Percentiles rank a stretch among this genome's conserved stretches.
phyloP scores from a whole-genome alignment of 2,329 filamentous ascomycete genomes.

The Aspergillus sp. region DNA sequence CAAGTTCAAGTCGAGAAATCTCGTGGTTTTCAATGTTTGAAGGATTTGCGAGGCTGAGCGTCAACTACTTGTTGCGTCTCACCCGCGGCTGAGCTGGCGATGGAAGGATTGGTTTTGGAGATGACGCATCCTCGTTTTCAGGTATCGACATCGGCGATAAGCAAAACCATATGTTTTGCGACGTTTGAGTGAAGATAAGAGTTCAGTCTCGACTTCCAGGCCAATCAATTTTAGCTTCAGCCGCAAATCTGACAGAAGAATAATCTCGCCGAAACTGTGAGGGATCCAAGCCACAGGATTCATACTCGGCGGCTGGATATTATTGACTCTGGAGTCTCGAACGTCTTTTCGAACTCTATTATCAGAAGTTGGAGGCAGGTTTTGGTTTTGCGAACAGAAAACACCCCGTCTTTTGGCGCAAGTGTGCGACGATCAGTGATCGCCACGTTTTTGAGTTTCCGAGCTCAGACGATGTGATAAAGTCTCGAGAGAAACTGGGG shows the following conservation, averaged over 20 bases:
- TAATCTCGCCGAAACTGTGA: not conserved
- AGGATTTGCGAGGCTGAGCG: not conserved
- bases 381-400: not conserved
- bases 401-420: not conserved
- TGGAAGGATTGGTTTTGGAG: not conserved
- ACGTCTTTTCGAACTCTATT: not conserved
- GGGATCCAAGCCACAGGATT: not conserved
- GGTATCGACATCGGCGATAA: not conserved
- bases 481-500: not conserved
- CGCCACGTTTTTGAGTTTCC: conserved; percentile 1
- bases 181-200: not conserved
- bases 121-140: not conserved
- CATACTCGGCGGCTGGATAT: not conserved
- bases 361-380: not conserved
- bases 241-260: not conserved
- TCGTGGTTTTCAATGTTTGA: not conserved
- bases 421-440: conserved; percentile 7
- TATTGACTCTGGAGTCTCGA: not conserved
- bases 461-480: not conserved
- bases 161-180: not conserved
- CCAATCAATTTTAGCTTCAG: not conserved
- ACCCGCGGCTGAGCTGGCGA: not conserved
- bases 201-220: not conserved
- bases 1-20: not conserved
- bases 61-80: not conserved